Conservation (phyloP, 495 filamentous ascomycete genomes). For the Penicillium samsonianum region DNA sequence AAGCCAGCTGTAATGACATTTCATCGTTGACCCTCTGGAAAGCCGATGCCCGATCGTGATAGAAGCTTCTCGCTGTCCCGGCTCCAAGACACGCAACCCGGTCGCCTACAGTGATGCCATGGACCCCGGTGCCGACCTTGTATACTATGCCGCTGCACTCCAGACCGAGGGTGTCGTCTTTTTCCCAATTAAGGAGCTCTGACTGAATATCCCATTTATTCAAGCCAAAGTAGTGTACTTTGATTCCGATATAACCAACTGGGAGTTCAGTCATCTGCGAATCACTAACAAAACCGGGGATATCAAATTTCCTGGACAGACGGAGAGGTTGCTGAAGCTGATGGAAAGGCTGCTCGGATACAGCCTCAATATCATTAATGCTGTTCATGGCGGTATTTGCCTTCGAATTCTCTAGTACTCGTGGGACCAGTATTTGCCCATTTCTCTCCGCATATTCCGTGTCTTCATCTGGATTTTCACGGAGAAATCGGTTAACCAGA, state of each 20-base stretch:
- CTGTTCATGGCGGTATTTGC: conserved; percentile 14
- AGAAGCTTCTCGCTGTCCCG: conserved; percentile 22
- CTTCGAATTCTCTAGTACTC: conserved; percentile 19
- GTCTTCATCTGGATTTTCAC: conserved; percentile 9
- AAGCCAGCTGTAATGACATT: conserved; percentile 19
- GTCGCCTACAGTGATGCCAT: conserved; percentile 42
- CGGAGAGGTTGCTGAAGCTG: conserved; percentile 13
- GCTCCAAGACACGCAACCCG: conserved; percentile 43
- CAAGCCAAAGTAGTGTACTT: conserved; percentile 37
- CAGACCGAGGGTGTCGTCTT: conserved; percentile 33
- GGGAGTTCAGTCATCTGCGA: conserved; percentile 3
- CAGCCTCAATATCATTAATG: not conserved
- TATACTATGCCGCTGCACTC: conserved; percentile 49
- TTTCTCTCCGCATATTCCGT: conserved; percentile 29
- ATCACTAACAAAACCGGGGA: conserved; percentile 13
- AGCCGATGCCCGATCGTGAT: conserved; percentile 16
- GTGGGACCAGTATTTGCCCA: conserved; percentile 26
- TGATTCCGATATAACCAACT: conserved; percentile 30
- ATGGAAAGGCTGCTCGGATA: conserved; percentile 17
- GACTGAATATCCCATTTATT: conserved; percentile 40
- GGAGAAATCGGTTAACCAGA: conserved; percentile 18
- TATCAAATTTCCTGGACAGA: not conserved
- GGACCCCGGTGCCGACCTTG: conserved; percentile 27
- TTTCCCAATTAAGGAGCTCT: conserved; percentile 23
- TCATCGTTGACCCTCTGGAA: conserved; percentile 25